A percentile compares a stretch with the other conserved stretches of the same genome.
Conservation (phyloP, 805 yeast genomes). For the Crinitomyces ghanaensis region DNA sequence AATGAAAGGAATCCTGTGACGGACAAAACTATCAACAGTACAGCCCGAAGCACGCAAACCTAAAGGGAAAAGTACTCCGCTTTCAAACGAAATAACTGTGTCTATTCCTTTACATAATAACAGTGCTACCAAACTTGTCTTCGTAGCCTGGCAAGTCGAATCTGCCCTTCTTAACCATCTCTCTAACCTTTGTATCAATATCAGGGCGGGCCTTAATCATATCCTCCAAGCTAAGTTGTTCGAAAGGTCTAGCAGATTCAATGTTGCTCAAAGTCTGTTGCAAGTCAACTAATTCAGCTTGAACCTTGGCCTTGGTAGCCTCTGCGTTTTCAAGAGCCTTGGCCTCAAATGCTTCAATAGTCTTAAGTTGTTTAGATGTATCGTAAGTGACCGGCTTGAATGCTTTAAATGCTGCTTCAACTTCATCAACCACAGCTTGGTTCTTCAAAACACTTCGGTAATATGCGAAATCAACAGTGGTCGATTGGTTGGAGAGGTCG, state of each 20-base stretch:
- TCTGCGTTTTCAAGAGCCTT: slow-evolving; percentile 94
- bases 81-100: no score
- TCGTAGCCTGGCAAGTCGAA: slow-evolving; percentile 98
- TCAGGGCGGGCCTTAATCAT: slow-evolving; percentile 94
- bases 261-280: slow-evolving; percentile 85
- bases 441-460: slow-evolving; percentile 78
- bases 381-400: slow-evolving; percentile 83
- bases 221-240: slow-evolving; percentile 91
- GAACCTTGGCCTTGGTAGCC: slow-evolving; percentile 80
- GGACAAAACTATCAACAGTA: no score
- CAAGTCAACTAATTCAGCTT: slow-evolving; percentile 74
- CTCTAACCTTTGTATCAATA: slow-evolving; percentile 87
- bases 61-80: not conserved
- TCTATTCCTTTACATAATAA: slow-evolving; percentile 73
- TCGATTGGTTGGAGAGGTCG: slow-evolving; percentile 60
- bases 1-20: no score
- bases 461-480: slow-evolving; percentile 67
- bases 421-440: slow-evolving; percentile 63
- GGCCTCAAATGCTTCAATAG: slow-evolving; percentile 86
- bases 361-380: slow-evolving; percentile 77
- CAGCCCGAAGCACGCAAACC: no score
- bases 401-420: slow-evolving; percentile 60
- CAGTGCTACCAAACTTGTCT: slow-evolving; percentile 95
- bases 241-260: slow-evolving; percentile 95
- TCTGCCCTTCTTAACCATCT: slow-evolving; percentile 92